Base-by-base conservation (phyloP, 805 yeast genomes). In the Starmerella ratchasimensis region DNA sequence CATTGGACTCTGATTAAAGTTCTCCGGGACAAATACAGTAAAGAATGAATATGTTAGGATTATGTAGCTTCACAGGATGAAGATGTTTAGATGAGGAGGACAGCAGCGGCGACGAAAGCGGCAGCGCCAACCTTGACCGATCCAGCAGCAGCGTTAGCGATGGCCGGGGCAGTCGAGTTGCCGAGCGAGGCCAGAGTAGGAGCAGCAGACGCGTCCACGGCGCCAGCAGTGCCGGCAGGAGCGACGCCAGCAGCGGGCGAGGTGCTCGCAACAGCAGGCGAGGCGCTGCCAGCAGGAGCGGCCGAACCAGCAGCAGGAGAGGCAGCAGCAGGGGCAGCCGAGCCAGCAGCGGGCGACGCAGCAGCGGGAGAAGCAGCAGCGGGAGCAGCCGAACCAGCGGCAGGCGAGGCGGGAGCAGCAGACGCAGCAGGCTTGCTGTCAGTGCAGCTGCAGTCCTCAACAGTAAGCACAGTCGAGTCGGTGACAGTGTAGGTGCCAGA, bases 391-490 rank as follows among this genome's bases (percentile, higher is more conserved):
- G 36, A 7, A 4, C 17, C 13, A 9, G 22, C 8, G 24, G 30
- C 36, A 25, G 30, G 5, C 17, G 39, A 4, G 18, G 31, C 8
- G 16, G 35, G 5, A 11, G 29, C n/a, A 5, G 26, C 18, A 15
- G 40, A 14, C 11, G 41, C 31, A 27, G 36, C 36, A 9, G 30
- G 31, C 16, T 33, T 28, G 24, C 26, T 8, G 5, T 5, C 7
- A 16, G 34, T 9, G 27, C 21, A 13, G 19, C 18, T 20, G 28
- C 38, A 28, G 67, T 67, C 68, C 69, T 72, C 72, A 57, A 72
- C 67, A 50, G 64, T 65, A 41, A 77, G 52, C 39, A 66, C 60
- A 50, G 88, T 79, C 39, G 86, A 60, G 46, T 55, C 63, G 18
- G 50, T 47, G 17, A 47, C 48, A 9, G 57, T 56, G 46, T 40